Evolutionary conservation across 176 grass and related monocot species (phyloP).

Genomic region (Cenchrus purpureus): DNA sequence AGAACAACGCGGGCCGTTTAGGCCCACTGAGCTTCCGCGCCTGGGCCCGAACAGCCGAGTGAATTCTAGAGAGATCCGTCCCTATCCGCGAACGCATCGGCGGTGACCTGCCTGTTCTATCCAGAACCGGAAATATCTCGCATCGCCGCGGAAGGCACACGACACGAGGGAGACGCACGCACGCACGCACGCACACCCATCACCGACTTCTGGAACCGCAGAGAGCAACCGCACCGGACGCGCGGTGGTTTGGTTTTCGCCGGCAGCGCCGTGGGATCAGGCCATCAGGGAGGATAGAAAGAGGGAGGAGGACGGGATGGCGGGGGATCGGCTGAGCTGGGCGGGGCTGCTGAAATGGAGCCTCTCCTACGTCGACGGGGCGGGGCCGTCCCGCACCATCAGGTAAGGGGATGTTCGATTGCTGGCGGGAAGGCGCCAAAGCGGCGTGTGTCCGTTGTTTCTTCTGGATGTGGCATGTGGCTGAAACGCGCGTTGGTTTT

Average conservation of each 20-base stretch:
- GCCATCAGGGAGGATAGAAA: neutral
- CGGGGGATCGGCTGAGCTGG: constrained; percentile 61
- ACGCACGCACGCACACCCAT: neutral
- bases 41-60: constrained; percentile 18
- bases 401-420: constrained; percentile 36
- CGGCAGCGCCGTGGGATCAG: constrained; percentile 31
- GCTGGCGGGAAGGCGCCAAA: too few relatives aligned
- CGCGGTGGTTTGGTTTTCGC: constrained; percentile 31
- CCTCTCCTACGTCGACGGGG: constrained; percentile 76
- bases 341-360: constrained; percentile 84
- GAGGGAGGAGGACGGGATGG: constrained; percentile 22
- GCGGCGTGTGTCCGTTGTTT: neutral
- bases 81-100: neutral
- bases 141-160: neutral
- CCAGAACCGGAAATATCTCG: constrained; percentile 37
- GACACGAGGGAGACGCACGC: neutral
- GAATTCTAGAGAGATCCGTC: constrained; percentile 54
- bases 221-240: constrained; percentile 1
- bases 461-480: neutral
- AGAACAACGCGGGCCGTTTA: neutral
- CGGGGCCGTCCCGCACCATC: constrained; percentile 43
- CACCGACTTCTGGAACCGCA: constrained; percentile 1
- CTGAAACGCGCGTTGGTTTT: constrained; percentile 10
- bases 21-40: neutral
- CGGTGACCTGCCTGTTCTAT: neutral